Conservation (phyloP, 305 asterid species). For the Rubia peregrina region DNA sequence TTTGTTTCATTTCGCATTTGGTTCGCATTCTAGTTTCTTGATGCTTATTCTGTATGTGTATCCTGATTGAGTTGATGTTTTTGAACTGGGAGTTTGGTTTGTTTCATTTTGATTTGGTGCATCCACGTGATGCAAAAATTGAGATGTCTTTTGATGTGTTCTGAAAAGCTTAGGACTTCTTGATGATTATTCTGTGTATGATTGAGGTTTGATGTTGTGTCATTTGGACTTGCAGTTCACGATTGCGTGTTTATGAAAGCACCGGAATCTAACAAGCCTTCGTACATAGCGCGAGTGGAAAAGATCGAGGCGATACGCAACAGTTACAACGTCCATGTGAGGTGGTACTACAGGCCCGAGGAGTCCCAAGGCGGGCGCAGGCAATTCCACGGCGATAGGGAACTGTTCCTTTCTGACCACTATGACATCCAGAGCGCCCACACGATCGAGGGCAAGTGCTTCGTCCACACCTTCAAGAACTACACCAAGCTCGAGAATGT, state of each 20-base stretch:
- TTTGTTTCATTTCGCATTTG: too few species aligned
- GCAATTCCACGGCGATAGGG: slow-evolving; percentile 59
- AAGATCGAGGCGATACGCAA: slow-evolving; percentile 46
- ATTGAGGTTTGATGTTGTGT: slow-evolving; percentile 7
- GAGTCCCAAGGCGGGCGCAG: slow-evolving; percentile 59
- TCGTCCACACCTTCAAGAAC: slow-evolving; percentile 49
- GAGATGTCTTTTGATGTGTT: too few species aligned
- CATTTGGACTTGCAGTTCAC: slow-evolving; percentile 40
- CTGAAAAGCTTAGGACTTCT: not conserved
- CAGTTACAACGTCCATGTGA: slow-evolving; percentile 39
- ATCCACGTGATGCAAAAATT: too few species aligned
- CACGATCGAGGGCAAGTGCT: slow-evolving; percentile 58
- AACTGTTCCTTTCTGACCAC: slow-evolving; percentile 61
- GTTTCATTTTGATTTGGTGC: too few species aligned
- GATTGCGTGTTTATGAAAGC: slow-evolving; percentile 67
- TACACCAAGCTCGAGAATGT: slow-evolving; percentile 50
- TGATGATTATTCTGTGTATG: not conserved
- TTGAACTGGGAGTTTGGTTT: not conserved
- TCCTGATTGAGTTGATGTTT: too few species aligned
- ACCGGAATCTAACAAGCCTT: slow-evolving; percentile 30
- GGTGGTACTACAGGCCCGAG: slow-evolving; percentile 86
- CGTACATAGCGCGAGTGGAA: slow-evolving; percentile 64
- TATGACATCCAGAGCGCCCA: slow-evolving; percentile 56
- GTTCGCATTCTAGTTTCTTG: not conserved
- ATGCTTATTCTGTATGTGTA: too few species aligned